Conservation (phyloP, 805 yeast genomes). For the Metschnikowia proteae region DNA sequence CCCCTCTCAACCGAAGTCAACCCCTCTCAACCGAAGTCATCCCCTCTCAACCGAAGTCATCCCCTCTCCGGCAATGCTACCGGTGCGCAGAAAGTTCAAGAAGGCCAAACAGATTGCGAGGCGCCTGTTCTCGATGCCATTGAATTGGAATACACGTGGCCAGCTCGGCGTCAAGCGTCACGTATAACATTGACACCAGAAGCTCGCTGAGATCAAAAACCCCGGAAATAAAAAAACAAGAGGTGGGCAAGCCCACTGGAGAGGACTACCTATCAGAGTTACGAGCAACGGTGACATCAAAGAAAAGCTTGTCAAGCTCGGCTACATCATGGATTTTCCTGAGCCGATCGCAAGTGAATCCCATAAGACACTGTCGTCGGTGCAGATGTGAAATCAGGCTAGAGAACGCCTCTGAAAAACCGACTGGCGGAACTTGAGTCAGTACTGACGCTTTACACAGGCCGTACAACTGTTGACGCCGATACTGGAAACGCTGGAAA, state of each 20-base stretch:
- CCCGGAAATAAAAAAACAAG: conserved; percentile 28
- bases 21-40: too few species aligned
- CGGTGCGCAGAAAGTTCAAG: conserved; percentile 26
- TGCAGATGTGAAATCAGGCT: conserved; percentile 36
- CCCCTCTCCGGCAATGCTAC: conserved; percentile 32
- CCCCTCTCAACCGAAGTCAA: too few species aligned
- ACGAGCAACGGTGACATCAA: conserved; percentile 31
- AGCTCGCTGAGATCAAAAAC: conserved; percentile 28
- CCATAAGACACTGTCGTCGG: conserved; percentile 32
- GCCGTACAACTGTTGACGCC: too few species aligned
- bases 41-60: too few species aligned
- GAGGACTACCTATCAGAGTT: conserved; percentile 26
- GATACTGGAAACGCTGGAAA: too few species aligned
- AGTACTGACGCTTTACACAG: too few species aligned
- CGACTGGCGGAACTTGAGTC: too few species aligned
- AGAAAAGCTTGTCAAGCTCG: conserved; percentile 41
- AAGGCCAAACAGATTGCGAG: conserved; percentile 19
- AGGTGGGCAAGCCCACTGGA: conserved; percentile 16
- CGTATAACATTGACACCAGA: conserved; percentile 30
- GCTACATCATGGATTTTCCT: conserved; percentile 46
- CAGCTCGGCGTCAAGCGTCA: conserved; percentile 23
- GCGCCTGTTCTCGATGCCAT: conserved; percentile 37
- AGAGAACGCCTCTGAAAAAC: conserved; percentile 27
- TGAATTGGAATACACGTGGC: conserved; percentile 38
- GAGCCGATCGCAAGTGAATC: conserved; percentile 19